Evolutionary conservation across 2,329 filamentous ascomycete genomes (phyloP), one percentile per base, ranked within the genome.

Genomic region (Chaetomiaceae sp.): DNA sequence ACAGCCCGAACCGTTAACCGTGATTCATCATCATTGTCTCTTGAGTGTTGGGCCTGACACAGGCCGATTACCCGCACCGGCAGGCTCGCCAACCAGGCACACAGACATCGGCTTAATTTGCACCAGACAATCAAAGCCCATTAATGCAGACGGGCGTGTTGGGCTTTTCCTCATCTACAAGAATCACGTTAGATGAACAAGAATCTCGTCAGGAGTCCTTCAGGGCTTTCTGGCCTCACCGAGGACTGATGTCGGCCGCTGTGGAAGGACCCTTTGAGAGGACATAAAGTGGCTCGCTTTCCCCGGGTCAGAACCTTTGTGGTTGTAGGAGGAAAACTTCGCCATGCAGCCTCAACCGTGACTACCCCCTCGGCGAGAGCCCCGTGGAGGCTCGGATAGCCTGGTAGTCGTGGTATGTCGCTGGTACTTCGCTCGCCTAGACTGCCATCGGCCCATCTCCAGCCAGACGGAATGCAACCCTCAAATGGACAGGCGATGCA

Each of bases 251-350:
- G 47, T 33, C 29, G 25, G 27, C 17, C 7, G 9, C 17, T 14
- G 12, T 20, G 15, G 29, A 36, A 31, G n/a, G 14, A 9, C 15
- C 11, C 6, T 2, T 20, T 6, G 4, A 22, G 7, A 43, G 7
- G 15, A 29, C 50, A 57, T 58, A 58, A 60, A 60, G 45, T 34
- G 48, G 44, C 42, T 43, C 38, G 19, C 37, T 47, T 33, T 39
- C 51, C 51, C 46, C 34, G 37, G 6, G 38, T n/a, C 40, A 27
- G 15, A 52, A 27, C 46, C 19, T 15, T 22, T 33, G 23, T 53
- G 43, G 60, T 51, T 61, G 56, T 57, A 61, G 39, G 59, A 59
- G 54, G 57, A 54, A 60, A 62, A 54, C 34, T 58, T 51, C 17
- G 38, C 49, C 27, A 14, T 4, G 42, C 52, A 33, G 46, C 38